Conservation (phyloP, 257 asterid genomes). For the Solanum sitiens region DNA sequence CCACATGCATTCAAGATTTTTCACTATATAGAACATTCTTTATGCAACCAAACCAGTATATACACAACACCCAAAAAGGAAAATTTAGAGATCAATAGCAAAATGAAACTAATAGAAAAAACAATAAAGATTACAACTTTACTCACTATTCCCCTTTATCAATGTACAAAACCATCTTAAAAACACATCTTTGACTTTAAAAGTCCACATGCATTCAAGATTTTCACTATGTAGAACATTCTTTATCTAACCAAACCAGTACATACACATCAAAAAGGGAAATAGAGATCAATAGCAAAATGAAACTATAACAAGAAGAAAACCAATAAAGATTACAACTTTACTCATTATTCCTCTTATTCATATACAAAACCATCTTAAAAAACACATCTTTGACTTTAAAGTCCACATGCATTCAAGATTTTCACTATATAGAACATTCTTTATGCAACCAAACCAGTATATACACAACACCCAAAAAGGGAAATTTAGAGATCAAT, state of each 20-base stretch:
- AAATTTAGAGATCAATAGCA: not conserved
- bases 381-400: not conserved
- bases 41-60: not conserved
- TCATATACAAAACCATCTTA: not conserved
- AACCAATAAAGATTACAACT: not conserved
- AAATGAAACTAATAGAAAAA: not conserved
- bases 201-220: slow-evolving; percentile 28
- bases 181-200: not conserved
- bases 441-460: not conserved
- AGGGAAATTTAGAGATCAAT: not conserved
- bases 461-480: not conserved
- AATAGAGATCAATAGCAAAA: not conserved
- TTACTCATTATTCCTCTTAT: not conserved
- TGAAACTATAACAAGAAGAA: not conserved
- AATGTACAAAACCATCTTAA: not conserved
- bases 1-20: slow-evolving; percentile 28
- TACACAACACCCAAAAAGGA: not conserved
- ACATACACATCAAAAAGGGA: not conserved
- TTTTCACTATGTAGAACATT: not conserved
- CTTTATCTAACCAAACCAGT: not conserved
- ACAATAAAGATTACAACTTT: slow-evolving; percentile 7
- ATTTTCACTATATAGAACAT: not conserved
- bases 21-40: not conserved
- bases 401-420: slow-evolving; percentile 29
- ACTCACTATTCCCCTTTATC: not conserved